A percentile compares a stretch with the other conserved stretches of the same genome.
phyloP scores from a whole-genome alignment of 306 rosid species.

The Arachis stenosperma region DNA sequence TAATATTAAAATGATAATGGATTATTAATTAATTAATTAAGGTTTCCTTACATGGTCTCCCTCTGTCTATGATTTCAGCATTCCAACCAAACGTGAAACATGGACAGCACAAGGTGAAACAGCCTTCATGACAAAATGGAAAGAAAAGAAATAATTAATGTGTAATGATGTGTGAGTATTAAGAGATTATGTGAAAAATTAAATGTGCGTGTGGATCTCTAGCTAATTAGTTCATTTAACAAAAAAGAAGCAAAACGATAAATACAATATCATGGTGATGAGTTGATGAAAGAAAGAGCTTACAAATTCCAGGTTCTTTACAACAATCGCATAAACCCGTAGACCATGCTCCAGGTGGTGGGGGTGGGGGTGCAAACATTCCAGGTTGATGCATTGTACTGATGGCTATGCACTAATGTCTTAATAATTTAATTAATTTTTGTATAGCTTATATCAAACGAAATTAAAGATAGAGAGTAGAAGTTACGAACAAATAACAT shows the following conservation, averaged over 20 bases:
- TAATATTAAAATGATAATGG: not conserved
- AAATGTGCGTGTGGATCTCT: not conserved
- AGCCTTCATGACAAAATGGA: slow-evolving; percentile 37
- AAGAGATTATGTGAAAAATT: not conserved
- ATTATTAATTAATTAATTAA: not conserved
- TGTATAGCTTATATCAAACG: not conserved
- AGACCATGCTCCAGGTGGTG: slow-evolving; percentile 42
- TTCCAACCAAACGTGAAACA: slow-evolving; percentile 36
- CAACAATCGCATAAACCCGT: slow-evolving; percentile 46
- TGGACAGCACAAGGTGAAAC: slow-evolving; percentile 41
- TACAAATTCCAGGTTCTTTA: slow-evolving; percentile 44
- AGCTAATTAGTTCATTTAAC: not conserved
- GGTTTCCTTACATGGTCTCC: slow-evolving; percentile 35
- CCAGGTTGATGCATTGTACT: not conserved
- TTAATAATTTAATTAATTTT: not conserved
- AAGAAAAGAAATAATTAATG: not conserved
- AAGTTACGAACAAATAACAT: not conserved
- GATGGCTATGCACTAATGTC: not conserved
- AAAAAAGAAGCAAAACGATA: not conserved
- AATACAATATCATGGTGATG: not conserved
- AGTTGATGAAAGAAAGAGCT: not conserved
- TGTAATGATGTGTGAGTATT: no score
- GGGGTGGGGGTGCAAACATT: not conserved
- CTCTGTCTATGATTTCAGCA: slow-evolving; percentile 47
- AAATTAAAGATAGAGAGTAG: not conserved